Evolutionary conservation across 345 rosid genomes (phyloP).

Genomic region (Gossypium stocksii): DNA sequence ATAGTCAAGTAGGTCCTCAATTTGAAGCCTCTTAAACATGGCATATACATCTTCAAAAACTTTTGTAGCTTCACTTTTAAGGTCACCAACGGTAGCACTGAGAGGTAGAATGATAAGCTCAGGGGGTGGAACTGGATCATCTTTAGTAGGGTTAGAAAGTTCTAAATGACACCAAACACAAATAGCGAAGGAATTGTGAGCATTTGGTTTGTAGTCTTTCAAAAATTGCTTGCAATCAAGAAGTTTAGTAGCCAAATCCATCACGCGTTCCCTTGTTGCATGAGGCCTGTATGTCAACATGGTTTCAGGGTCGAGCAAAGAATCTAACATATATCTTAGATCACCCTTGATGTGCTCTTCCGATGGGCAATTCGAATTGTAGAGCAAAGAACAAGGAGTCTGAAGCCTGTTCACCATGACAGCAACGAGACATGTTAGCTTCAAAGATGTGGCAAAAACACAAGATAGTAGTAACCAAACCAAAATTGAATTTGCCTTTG

Average conservation of each 20-base stretch:
- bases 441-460: conserved; percentile 1
- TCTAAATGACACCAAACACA: conserved; percentile 46
- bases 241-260: conserved; percentile 48
- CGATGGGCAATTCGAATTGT: conserved; percentile 28
- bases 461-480: neutral
- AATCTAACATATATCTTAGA: conserved; percentile 48
- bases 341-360: conserved; percentile 47
- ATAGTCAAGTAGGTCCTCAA: conserved; percentile 42
- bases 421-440: neutral
- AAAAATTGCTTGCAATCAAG: conserved; percentile 74
- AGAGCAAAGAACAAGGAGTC: conserved; percentile 20
- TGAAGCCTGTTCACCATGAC: conserved; percentile 38
- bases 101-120: conserved; percentile 50
- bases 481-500: neutral
- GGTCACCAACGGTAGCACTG: conserved; percentile 53
- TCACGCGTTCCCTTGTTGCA: conserved; percentile 31
- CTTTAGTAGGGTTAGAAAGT: conserved; percentile 43
- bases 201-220: conserved; percentile 38
- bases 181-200: conserved; percentile 26
- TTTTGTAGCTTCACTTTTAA: conserved; percentile 46
- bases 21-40: conserved; percentile 57
- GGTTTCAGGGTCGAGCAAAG: conserved; percentile 46
- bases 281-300: conserved; percentile 30
- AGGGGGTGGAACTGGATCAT: conserved; percentile 46
- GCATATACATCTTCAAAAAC: conserved; percentile 65